Evolutionary conservation across 164 flowering plant genomes (phyloP).

Genomic region (Sextonia rubra): DNA sequence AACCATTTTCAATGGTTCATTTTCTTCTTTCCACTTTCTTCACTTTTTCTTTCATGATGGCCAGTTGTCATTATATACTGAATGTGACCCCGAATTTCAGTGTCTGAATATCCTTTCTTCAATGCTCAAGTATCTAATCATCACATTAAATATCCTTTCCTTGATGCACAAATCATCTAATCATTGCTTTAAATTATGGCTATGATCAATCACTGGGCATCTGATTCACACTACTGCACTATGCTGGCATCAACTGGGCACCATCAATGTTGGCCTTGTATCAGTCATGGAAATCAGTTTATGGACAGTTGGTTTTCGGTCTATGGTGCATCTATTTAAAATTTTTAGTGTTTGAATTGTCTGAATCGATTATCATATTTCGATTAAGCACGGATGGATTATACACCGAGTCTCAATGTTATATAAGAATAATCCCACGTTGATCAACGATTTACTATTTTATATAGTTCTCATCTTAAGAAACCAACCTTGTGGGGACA

Average conservation of each 20-base stretch:
- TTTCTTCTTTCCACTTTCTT: too few relatives aligned
- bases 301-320: background rate
- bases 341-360: background rate
- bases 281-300: background rate
- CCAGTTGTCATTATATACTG: too few relatives aligned
- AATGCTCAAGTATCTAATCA: background rate
- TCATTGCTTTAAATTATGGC: background rate
- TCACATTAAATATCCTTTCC: too few relatives aligned
- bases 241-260: background rate
- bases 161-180: background rate
- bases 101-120: too few relatives aligned
- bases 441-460: background rate
- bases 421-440: background rate
- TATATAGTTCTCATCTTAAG: background rate
- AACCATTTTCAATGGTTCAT: too few relatives aligned
- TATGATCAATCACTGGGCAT: background rate
- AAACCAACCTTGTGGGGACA: too few relatives aligned
- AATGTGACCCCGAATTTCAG: too few relatives aligned
- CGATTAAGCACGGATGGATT: background rate
- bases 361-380: background rate
- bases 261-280: background rate
- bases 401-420: background rate
- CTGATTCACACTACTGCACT: background rate
- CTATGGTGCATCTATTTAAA: too few relatives aligned
- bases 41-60: too few relatives aligned